Percentiles rank a stretch among this genome's conserved stretches.
These are phyloP conservation scores for Phytophthora gonapodyides DNA, from an alignment of 352 stramenopile genomes.

Conservation along the genomic window DNA sequence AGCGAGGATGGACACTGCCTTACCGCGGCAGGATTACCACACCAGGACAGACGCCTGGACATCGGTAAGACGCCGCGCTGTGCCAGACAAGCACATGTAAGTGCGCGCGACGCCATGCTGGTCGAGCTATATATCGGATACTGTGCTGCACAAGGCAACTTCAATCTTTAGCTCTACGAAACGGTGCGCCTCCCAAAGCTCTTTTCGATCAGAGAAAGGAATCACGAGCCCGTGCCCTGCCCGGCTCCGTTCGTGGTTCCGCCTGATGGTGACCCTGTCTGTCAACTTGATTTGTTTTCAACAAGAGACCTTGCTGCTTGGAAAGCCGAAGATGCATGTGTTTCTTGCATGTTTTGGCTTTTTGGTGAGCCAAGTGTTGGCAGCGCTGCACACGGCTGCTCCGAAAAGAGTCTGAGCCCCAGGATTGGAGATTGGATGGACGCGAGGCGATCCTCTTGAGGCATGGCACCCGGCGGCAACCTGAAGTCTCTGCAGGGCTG, in stretches of 20 bases:
- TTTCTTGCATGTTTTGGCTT: background rate
- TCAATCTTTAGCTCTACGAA: background rate
- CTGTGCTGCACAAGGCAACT: constrained; percentile 1
- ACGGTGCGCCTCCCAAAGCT: too few relatives aligned
- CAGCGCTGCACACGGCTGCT: background rate
- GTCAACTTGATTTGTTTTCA: constrained; percentile 38
- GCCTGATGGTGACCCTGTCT: constrained; percentile 23
- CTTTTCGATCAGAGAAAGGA: constrained; percentile 8
- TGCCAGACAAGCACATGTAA: background rate
- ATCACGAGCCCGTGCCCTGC: background rate
- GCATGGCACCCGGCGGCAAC: too few relatives aligned
- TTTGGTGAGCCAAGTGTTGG: background rate
- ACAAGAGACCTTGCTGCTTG: constrained; percentile 19
- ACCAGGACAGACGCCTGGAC: background rate
- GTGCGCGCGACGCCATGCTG: too few relatives aligned
- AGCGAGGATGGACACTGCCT: constrained; percentile 4
- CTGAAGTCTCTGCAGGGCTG: background rate
- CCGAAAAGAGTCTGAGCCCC: background rate
- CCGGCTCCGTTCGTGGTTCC: background rate
- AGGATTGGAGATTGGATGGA: background rate
- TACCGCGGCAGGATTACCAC: constrained; percentile 8
- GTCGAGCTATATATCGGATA: too few relatives aligned
- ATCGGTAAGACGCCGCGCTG: too few relatives aligned
- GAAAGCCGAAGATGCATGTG: constrained; percentile 12
- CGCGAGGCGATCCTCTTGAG: too few relatives aligned